Evolutionary conservation across 1,284 basidiomycete species (phyloP), one percentile per base, ranked within the genome.

Genomic region (Albatrellus sp.): DNA sequence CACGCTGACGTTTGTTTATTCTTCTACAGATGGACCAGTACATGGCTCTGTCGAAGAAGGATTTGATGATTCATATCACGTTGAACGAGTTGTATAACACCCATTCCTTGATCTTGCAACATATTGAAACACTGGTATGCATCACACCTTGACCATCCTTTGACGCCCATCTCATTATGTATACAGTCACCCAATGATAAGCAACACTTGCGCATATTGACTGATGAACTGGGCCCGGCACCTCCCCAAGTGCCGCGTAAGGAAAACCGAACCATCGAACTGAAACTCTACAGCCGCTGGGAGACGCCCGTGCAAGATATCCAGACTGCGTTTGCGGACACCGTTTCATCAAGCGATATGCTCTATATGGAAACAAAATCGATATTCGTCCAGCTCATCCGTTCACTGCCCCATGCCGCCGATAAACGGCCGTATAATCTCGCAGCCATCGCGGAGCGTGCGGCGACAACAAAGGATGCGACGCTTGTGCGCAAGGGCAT

Each of bases 341-440:
- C 91, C 36, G 86, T 99, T 34, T 98, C 96, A 17, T 91, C 92
- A 46, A 91, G 88, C 59, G 96, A 99, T 65, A 94, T 99, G 76
- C 76, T 98, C 17, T 99, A 98, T 69, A 98, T 98, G 91, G 96
- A 99, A 63, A 89, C 96, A 50, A 99, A 99, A 69, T 97, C 94
- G 16, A 97, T 98, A 59, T 94, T 99, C 59, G 96, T 98, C 33
- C 91, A 97, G 61, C 78, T 98, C 39, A 80, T 99, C 45, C 91
- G 96, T 52, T 97, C 93, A 20, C 80, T 98, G 50, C 94, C 94
- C 0, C 75, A 84, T 44, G 70, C 81, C 1, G 75, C 80, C 5
- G 88, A 92, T 45, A 85, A 86, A 60, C 77, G 81, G 34, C 94
- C 94, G 0, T 87, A 97, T 58, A 83, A 94, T 58, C 74, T 99